phyloP scores from a whole-genome alignment of 805 yeast species.

The Yamadazyma sp. region DNA sequence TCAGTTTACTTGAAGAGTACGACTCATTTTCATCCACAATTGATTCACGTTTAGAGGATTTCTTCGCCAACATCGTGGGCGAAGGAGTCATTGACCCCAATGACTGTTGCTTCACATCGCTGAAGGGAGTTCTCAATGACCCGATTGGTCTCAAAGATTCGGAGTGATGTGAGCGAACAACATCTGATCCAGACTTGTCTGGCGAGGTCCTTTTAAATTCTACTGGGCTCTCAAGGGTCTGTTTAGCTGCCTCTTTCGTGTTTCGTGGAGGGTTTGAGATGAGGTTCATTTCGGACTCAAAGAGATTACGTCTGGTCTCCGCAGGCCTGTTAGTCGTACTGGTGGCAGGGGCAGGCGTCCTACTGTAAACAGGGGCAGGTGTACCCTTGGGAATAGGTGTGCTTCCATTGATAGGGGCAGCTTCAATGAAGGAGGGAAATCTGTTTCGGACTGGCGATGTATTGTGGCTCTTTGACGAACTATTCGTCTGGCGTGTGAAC shows the following conservation, averaged over 20 bases:
- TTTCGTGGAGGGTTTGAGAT: not conserved
- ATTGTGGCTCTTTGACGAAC: not conserved
- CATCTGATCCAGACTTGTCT: not conserved
- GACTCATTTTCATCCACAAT: conserved; percentile 1
- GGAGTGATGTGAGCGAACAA: too few species aligned
- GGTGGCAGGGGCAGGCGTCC: too few species aligned
- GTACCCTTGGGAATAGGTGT: too few species aligned
- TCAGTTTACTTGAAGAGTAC: conserved; percentile 2
- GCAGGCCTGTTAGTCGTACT: not conserved
- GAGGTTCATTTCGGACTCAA: conserved; percentile 6
- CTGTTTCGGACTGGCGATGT: conserved; percentile 16
- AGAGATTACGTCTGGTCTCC: conserved; percentile 3
- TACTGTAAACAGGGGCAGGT: too few species aligned
- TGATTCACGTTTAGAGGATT: not conserved
- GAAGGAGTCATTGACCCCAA: too few species aligned
- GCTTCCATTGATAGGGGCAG: not conserved
- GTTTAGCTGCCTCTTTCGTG: not conserved
- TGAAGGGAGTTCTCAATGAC: too few species aligned
- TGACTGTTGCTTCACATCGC: too few species aligned
- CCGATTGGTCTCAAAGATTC: too few species aligned
- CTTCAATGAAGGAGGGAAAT: conserved; percentile 16
- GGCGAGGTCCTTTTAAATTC: not conserved
- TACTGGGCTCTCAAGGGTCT: not conserved
- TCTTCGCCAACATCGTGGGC: not conserved
- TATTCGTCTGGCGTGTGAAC: conserved; percentile 4